phyloP scores from a whole-genome alignment of 2,329 filamentous ascomycete species.

The Colletotrichum tabaci region DNA sequence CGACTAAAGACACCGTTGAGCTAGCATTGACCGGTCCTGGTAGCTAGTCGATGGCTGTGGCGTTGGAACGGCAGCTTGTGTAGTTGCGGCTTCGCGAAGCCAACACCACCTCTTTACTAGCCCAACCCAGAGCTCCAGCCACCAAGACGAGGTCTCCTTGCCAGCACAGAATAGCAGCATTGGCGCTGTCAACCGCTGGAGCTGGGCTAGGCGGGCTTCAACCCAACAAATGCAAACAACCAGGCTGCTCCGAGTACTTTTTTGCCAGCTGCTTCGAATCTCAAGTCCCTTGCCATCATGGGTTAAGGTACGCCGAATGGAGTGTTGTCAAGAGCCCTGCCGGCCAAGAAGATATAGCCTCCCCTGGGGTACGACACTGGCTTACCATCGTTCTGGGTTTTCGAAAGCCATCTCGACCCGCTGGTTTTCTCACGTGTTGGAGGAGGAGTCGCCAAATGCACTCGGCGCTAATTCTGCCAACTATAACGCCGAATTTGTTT shows the following conservation, averaged over 20 bases:
- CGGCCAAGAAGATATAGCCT: neutral
- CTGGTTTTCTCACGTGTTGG: neutral
- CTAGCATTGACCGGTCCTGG: slow-evolving; percentile 4
- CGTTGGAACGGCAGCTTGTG: neutral
- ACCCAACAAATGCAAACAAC: neutral
- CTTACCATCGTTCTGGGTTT: slow-evolving; percentile 1
- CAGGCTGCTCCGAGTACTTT: slow-evolving; percentile 11
- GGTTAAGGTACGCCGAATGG: slow-evolving; percentile 1
- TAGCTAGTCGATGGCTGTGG: neutral
- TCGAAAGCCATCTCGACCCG: slow-evolving; percentile 3
- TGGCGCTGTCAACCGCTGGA: neutral
- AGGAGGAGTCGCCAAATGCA: neutral
- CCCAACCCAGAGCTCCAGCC: neutral
- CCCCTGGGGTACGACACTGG: slow-evolving; percentile 4
- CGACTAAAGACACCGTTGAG: slow-evolving; percentile 16
- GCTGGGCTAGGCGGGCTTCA: neutral
- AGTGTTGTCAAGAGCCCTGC: slow-evolving; percentile 1
- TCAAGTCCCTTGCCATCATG: neutral
- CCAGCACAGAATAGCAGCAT: slow-evolving; percentile 1
- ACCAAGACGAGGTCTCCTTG: neutral
- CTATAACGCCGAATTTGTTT: neutral
- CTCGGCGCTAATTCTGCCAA: slow-evolving; percentile 15
- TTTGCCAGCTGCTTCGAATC: slow-evolving; percentile 23
- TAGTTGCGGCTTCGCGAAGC: slow-evolving; percentile 8
- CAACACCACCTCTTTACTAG: neutral